Conservation (phyloP, 805 yeast species). For the Myxozyma nipponensis region DNA sequence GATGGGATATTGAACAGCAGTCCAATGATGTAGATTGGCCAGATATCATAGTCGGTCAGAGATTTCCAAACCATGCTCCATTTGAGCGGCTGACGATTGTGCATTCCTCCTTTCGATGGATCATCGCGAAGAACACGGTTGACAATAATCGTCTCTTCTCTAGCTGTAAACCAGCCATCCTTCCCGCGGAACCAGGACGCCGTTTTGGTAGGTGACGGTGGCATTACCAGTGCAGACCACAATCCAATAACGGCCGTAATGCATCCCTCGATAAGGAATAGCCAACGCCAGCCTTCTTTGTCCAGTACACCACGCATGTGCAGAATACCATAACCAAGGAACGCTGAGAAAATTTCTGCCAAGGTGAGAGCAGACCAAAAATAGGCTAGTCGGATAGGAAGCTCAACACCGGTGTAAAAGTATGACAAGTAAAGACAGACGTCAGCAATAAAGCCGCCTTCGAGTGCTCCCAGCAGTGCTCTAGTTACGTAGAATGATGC, state of each 20-base stretch:
- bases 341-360: conserved; percentile 43
- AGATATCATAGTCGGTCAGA: conserved; percentile 48
- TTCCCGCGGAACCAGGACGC: conserved; percentile 47
- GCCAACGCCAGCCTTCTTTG: conserved; percentile 57
- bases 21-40: conserved; percentile 55
- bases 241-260: conserved; percentile 54
- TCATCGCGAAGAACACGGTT: conserved; percentile 61
- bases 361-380: conserved; percentile 54
- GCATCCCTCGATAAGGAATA: conserved; percentile 59
- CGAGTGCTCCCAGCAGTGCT: conserved; percentile 51
- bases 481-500: conserved; percentile 48
- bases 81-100: conserved; percentile 53
- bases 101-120: conserved; percentile 61
- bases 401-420: conserved; percentile 55
- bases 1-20: conserved; percentile 43
- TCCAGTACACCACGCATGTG: conserved; percentile 46
- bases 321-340: conserved; percentile 50
- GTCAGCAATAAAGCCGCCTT: conserved; percentile 66
- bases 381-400: conserved; percentile 52
- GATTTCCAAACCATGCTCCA: conserved; percentile 42
- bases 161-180: conserved; percentile 53
- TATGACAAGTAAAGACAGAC: conserved; percentile 57
- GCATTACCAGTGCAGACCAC: conserved; percentile 48
- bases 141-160: conserved; percentile 56
- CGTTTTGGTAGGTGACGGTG: conserved; percentile 53